Evolutionary conservation across 805 yeast genomes (phyloP).

Genomic region (Blastobotrys muscicola): DNA sequence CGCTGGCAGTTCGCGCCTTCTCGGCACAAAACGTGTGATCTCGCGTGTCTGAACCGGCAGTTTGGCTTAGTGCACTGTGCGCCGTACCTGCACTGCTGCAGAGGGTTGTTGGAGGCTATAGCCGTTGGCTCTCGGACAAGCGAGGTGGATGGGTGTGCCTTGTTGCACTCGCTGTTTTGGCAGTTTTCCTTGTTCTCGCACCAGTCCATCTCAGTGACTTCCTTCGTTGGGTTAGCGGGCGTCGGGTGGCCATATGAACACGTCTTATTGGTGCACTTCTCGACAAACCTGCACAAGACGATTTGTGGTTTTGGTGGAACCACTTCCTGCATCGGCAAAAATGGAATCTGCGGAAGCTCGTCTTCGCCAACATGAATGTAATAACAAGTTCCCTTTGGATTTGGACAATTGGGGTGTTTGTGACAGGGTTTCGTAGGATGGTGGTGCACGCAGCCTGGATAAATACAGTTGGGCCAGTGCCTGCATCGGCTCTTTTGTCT

Average conservation of each 20-base stretch:
- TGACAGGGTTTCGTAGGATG: conserved; percentile 76
- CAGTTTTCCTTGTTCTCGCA: conserved; percentile 65
- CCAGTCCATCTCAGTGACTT: conserved; percentile 59
- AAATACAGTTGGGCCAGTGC: conserved; percentile 30
- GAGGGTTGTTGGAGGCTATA: conserved; percentile 36
- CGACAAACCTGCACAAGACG: conserved; percentile 63
- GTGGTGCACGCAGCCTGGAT: conserved; percentile 49
- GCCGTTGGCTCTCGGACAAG: conserved; percentile 27
- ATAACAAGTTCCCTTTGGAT: conserved; percentile 73
- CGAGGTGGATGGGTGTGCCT: conserved; percentile 77
- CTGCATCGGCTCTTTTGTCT: conserved; percentile 16
- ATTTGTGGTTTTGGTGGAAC: conserved; percentile 29
- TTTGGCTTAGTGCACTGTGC: conserved; percentile 61
- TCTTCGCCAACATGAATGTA: conserved; percentile 82
- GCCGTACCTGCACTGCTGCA: conserved; percentile 81
- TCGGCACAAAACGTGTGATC: conserved; percentile 63
- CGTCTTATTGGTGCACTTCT: conserved; percentile 60
- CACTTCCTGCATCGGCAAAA: conserved; percentile 44
- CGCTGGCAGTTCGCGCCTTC: conserved; percentile 72
- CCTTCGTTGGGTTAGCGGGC: conserved; percentile 67
- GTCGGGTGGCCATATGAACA: conserved; percentile 93
- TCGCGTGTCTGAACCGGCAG: conserved; percentile 83
- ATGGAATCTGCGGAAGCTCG: conserved; percentile 7
- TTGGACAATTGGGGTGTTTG: conserved; percentile 68
- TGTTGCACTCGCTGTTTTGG: conserved; percentile 48